Base-by-base conservation (phyloP, 31 red algal species). In the Asparagopsis taxiformis region DNA sequence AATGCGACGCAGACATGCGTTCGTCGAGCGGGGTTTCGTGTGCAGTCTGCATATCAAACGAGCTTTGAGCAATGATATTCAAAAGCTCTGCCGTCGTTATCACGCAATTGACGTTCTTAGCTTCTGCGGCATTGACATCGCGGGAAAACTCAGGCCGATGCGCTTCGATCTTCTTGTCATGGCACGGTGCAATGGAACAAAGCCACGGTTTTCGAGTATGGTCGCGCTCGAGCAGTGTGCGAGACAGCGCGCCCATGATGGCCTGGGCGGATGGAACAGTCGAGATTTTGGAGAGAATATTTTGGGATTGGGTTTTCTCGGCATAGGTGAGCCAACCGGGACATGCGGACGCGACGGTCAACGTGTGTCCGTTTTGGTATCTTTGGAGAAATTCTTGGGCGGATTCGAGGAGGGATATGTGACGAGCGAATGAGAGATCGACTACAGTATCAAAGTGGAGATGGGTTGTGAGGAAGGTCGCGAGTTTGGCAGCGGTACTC, bases 81-180 rank as follows among this genome's bases (percentile, higher is more conserved):
- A 79, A n/a, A 4, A 93, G 66, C 56, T 93, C 90, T 26, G 46
- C 41, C 15, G 90, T 59, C 3, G 90, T 93, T 19, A 93, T 54
- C 25, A 93, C 90, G 53, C 72, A 76, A 16, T 75, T 74, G 5
- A 84, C 64, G 1, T 84, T 62, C 34, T 25, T 69, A 20, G 26
- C 7, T 16, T 31, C 37, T 2, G 13, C 36, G 62, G 44, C 72
- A 7, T 71, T 36, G 2, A 20, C 50, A 5, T 59, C 10, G 69
- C 48, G 20, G 16, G 43, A 65, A 67, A 80, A 73, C 37, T 88
- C 78, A 29, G 61, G 71, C 17, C 80, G 29, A 51, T 37, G 57
- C 0, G 85, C 86, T 55, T 96, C 93, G 20, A 96, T 41, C 50
- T 96, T 96, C 49, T 85, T 90, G 44, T 96, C 93, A 70, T 79